These are phyloP conservation scores for Pseudomassariella vexata DNA, from an alignment of 2,329 filamentous ascomycete species.

Conservation along the genomic window DNA sequence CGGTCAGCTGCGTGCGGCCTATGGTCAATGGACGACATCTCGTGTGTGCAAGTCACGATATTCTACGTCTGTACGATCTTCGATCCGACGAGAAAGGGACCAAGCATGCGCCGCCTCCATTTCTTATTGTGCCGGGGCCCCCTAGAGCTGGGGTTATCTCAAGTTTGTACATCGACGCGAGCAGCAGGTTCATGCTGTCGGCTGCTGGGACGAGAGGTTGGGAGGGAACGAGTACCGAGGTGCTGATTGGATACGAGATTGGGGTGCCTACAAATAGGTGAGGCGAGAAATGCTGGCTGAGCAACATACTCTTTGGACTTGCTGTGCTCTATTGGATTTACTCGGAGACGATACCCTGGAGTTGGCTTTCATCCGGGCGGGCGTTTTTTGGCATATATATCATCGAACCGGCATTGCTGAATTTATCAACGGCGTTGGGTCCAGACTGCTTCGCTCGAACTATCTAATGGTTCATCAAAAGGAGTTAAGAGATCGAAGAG, in stretches of 20 bases:
- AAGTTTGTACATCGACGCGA: slow-evolving; percentile 79
- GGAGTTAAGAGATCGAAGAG: no score
- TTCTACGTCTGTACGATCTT: slow-evolving; percentile 87
- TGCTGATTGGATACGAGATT: slow-evolving; percentile 92
- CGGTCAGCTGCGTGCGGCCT: slow-evolving; percentile 78
- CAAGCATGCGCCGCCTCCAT: slow-evolving; percentile 79
- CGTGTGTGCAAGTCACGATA: slow-evolving; percentile 90
- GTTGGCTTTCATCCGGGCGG: no score
- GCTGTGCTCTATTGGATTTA: no score
- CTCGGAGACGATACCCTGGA: no score
- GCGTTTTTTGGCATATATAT: no score
- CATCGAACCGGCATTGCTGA: no score
- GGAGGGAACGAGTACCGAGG: slow-evolving; percentile 88
- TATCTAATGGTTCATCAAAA: no score
- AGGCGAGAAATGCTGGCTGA: no score
- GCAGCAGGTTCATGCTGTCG: slow-evolving; percentile 85
- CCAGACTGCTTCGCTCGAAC: no score
- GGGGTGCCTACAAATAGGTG: no score
- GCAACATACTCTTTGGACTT: no score
- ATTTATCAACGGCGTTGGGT: no score
- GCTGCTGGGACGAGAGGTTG: slow-evolving; percentile 89
- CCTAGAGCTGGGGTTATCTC: slow-evolving; percentile 80
- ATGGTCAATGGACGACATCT: slow-evolving; percentile 94
- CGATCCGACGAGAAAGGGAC: slow-evolving; percentile 53
- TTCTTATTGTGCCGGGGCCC: slow-evolving; percentile 90